phyloP scores from a whole-genome alignment of 306 rosid genomes.

The Cucurbita ficifolia region DNA sequence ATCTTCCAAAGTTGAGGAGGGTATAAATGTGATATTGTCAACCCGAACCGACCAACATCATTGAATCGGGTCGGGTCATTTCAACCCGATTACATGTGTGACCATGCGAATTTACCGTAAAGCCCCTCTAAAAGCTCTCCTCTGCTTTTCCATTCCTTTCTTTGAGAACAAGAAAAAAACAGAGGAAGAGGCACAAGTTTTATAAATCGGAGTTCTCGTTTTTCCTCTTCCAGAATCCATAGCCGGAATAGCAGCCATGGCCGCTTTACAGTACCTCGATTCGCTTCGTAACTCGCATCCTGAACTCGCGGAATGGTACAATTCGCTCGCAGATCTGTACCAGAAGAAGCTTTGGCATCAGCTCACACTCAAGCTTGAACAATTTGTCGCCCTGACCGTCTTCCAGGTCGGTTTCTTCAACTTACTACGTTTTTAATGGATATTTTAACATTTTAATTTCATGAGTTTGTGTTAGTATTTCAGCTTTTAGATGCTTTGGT shows the following conservation, averaged over 20 bases:
- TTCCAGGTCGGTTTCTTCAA: constrained; percentile 48
- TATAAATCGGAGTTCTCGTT: constrained; percentile 17
- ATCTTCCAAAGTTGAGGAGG: no score
- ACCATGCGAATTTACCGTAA: not conserved
- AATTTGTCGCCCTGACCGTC: constrained; percentile 78
- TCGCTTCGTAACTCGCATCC: constrained; percentile 77
- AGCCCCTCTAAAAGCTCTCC: not conserved
- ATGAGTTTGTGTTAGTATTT: not conserved
- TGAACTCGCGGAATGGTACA: constrained; percentile 83
- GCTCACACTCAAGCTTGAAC: constrained; percentile 96
- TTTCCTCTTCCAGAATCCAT: constrained; percentile 2
- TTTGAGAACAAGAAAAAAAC: constrained; percentile 35
- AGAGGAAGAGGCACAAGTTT: not conserved
- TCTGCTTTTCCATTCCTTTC: constrained; percentile 21
- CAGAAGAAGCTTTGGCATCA: constrained; percentile 99
- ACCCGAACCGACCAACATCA: not conserved
- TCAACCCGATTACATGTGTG: not conserved
- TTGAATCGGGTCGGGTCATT: not conserved
- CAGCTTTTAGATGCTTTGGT: not conserved
- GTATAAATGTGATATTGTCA: no score
- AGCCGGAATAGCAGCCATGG: constrained; percentile 30
- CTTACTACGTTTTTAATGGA: not conserved
- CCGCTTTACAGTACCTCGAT: constrained; percentile 92
- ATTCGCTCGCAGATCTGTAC: constrained; percentile 94
- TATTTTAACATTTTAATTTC: not conserved